Evolutionary conservation across 1,284 basidiomycete genomes (phyloP), one percentile per base, ranked within the genome.

Genomic region (Gomphus sp.): DNA sequence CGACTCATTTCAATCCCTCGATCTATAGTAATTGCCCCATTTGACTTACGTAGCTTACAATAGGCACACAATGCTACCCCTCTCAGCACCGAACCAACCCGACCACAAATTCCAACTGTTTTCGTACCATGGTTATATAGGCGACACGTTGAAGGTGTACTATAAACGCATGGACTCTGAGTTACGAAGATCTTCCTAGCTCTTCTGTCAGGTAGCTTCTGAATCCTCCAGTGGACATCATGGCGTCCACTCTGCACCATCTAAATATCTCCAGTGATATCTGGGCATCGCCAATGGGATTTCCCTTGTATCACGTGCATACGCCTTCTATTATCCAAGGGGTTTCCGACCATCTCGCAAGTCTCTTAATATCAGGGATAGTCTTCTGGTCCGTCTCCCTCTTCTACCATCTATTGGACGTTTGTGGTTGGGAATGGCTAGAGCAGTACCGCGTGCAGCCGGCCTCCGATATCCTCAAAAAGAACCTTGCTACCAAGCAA

Each of bases 361-460:
- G 91, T 4, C 76, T 98, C 56, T 77, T 82, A 4, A 79, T 84
- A 0, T 95, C 95, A 1, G 69, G 98, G 61, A 60, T 89, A 61
- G 82, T 85, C 18, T 98, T 98, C 76, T 99, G 96, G 96, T 64
- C 73, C 3, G 73, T 87, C 47, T 93, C 92, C 3, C 73, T 88
- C 59, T 71, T 89, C 68, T 99, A 96, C 76, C 85, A 93, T 69
- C 66, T 73, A 31, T 79, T 99, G 66, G 96, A 99, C 73, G 73
- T 76, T 25, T 82, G 82, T 22, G 77, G 81, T 56, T 84, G 89
- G 75, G 78, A 84, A 64, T 91, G 85, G 79, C 81, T 98, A 47
- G 87, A 97, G 66, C 81, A 80, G 61, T 89, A 91, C 70, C 81
- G 93, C 43, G 85, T 99, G 56, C 96, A 99, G 71, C 89, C 94